Evolutionary conservation across 2,329 filamentous ascomycete genomes (phyloP).

Genomic region (Trematosphaeria pertusa): DNA sequence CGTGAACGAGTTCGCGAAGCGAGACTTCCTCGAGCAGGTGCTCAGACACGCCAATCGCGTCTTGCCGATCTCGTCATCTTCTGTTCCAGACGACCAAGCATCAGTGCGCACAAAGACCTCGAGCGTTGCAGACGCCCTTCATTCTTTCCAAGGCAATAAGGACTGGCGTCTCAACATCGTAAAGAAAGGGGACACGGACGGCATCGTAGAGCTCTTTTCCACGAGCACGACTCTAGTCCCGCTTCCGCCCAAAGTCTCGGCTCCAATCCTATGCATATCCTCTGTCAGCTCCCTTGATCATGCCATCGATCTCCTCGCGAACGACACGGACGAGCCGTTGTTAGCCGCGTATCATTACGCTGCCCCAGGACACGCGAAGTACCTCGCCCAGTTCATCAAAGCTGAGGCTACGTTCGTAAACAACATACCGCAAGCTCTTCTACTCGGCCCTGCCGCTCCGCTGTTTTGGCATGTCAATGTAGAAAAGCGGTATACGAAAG

Average conservation of each 20-base stretch:
- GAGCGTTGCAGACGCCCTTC: constrained; percentile 10
- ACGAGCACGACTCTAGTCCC: constrained; percentile 12
- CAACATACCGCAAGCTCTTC: constrained; percentile 62
- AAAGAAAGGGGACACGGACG: constrained; percentile 32
- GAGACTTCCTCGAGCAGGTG: constrained; percentile 61
- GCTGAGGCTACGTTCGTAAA: constrained; percentile 62
- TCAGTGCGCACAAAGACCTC: constrained; percentile 17
- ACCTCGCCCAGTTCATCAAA: constrained; percentile 64
- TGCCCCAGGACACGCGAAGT: constrained; percentile 60
- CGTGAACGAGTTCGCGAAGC: constrained; percentile 69
- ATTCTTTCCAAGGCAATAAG: constrained; percentile 18
- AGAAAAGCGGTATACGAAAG: constrained; percentile 23
- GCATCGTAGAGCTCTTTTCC: constrained; percentile 35
- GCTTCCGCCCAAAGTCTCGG: constrained; percentile 47
- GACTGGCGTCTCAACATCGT: constrained; percentile 29
- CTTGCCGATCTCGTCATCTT: constrained; percentile 20
- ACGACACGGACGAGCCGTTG: constrained; percentile 40
- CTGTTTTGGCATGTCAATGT: constrained; percentile 21
- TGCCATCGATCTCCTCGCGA: constrained; percentile 57
- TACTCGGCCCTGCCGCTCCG: constrained; percentile 48
- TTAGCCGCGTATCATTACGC: constrained; percentile 63
- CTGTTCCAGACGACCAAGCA: not conserved
- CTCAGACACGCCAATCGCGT: constrained; percentile 48
- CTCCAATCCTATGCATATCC: constrained; percentile 56
- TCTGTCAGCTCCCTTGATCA: constrained; percentile 61